Evolutionary conservation across 2,329 filamentous ascomycete species (phyloP), one percentile per base, ranked within the genome.

Genomic region (Paramyrothecium sp.): DNA sequence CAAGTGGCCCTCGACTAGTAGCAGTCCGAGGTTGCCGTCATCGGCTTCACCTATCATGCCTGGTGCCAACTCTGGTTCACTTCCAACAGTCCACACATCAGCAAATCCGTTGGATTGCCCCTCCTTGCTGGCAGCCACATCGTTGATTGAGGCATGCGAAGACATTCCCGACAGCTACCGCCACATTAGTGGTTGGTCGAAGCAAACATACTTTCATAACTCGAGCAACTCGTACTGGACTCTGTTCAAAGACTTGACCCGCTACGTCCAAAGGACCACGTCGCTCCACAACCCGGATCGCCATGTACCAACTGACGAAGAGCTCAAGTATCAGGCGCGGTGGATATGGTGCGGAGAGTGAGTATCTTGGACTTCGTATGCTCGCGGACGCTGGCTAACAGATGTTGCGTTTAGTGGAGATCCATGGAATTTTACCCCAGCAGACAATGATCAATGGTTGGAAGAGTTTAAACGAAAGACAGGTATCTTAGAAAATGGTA

Each of bases 361-460:
- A 59, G 64, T 61, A 2, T 44, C n/a, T 26, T 2, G 5, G 20
- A 3, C 11, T 23, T 30, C 2, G 16, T 16, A 26, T 44, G 5
- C 23, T 5, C 16, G 4, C 7, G 20, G 19, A 30, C 11, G 5
- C 5, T 44, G n/a, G 7, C 34, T 33, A n/a, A 38, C 46, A 30
- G 22, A 23, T 13, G 10, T 38, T 16, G 2, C 51, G 13, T 13
- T 13, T 19, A 49, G 55, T 38, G 72, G 73, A 23, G 74, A 75
- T 54, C 68, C 71, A 2, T 76, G 73, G 74, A 75, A 76, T 51
- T 73, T 75, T 51, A 76, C 73, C 2, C 65, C 67, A 2, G 65
- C 69, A 1, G 74, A 77, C 56, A 71, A 75, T 51, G 61, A 63
- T 7, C 59, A 67, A 2, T 72, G 71, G 64, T 58, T 76, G 5